Evolutionary conservation across 148 eudicot genomes (phyloP), one percentile per base, ranked within the genome.

Genomic region (Silene latifolia): DNA sequence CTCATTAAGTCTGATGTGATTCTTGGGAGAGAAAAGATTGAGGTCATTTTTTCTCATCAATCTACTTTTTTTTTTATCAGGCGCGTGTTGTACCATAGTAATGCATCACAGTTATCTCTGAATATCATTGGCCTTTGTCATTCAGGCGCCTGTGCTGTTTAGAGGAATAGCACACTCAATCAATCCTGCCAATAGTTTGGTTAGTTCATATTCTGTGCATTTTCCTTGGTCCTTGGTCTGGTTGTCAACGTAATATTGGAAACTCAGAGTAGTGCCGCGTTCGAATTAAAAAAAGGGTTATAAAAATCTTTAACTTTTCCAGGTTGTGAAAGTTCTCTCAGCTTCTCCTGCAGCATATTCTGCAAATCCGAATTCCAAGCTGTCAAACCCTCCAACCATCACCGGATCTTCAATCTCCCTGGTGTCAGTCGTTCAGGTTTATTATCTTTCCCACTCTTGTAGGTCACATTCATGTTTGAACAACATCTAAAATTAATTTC

Each of bases 391-490:
- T 71, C 95, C 95, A 53, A 58, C 84, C 51, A 76, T 88, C 61
- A 77, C 76, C 70, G 95, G 91, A 47, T 79, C 86, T 72, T 72
- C 86, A 10, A 83, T 90, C 77, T 86, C 91, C 32, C 75, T 90
- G 57, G 91, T 90, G 77, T 90, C 95, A 67, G 86, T 87, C 19
- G 77, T 89, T 77, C 93, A 89, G 93, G 93, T 89, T 62, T 10
- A 23, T 47, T 8, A 8, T n/a, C 1, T 8, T 2, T 24, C 25
- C 25, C 25, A 5, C 69, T 42, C 39, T 8, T 65, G 54, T 51
- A 62, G 18, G 47, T 21, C 8, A 35, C 56, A 20, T 54, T 4
- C 47, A n/a, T 62, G 27, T 74, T 77, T 68, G 14, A 19, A 70
- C 60, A 72, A 3, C 29, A 27, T 57, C 25, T 48, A 56, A 39